A percentile compares a stretch with the other conserved stretches of the same genome.
These are phyloP conservation scores for Gyromitra esculenta DNA, from an alignment of 2,329 filamentous ascomycete genomes.

Conservation along the genomic window DNA sequence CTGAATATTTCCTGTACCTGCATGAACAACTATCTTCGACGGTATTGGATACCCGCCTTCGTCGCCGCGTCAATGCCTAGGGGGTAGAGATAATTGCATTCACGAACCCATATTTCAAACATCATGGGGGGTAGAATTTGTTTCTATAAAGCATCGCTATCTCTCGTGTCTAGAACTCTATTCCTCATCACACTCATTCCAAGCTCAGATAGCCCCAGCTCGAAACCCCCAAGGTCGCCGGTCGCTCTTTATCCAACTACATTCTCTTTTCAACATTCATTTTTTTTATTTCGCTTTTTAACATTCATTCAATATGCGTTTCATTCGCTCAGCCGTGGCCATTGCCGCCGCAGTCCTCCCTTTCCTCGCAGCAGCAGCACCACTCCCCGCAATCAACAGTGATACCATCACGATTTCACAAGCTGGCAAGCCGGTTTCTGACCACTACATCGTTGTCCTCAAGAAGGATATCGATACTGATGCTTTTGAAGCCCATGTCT, in stretches of 20 bases:
- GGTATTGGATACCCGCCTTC: background rate
- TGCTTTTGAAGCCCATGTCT: slow-evolving; percentile 52
- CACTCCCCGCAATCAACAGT: background rate
- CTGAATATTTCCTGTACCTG: background rate
- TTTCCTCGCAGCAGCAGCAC: slow-evolving; percentile 26
- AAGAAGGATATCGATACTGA: slow-evolving; percentile 52
- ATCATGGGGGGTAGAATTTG: background rate
- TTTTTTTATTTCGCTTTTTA: background rate
- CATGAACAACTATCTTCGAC: background rate
- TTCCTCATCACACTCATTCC: slow-evolving; percentile 7
- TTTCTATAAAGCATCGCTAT: slow-evolving; percentile 18
- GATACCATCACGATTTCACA: background rate
- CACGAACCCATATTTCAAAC: background rate
- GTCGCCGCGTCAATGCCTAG: too few relatives aligned
- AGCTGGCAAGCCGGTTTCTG: slow-evolving; percentile 47
- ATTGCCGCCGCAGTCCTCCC: slow-evolving; percentile 44
- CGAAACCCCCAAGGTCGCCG: background rate
- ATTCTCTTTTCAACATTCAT: background rate
- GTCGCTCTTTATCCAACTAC: slow-evolving; percentile 3
- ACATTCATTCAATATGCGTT: slow-evolving; percentile 33
- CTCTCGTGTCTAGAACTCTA: slow-evolving; percentile 1
- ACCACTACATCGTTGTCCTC: slow-evolving; percentile 56
- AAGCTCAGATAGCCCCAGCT: background rate
- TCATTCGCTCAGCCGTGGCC: slow-evolving; percentile 28
- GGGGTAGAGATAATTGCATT: background rate